Evolutionary conservation across 192 early-diverging fungal species (phyloP).

Genomic region (Hyaloraphidium curvatum): DNA sequence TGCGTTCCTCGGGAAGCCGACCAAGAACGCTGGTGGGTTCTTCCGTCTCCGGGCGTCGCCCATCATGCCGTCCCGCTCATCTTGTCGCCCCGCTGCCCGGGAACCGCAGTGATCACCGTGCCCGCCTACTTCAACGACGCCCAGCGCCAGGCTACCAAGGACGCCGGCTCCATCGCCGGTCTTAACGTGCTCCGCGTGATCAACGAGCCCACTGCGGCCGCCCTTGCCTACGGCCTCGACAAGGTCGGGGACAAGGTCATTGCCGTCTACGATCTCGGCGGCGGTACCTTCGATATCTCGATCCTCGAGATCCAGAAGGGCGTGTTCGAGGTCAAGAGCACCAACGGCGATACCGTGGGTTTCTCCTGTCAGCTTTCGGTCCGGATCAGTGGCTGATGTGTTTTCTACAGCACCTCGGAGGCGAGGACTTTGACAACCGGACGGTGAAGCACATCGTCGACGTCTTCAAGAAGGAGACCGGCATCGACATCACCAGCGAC

Average conservation of each 20-base stretch:
- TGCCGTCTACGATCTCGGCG: conserved; percentile 93
- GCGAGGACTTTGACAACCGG: conserved; percentile 43
- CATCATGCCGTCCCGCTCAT: too few species aligned
- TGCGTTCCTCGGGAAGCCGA: conserved; percentile 49
- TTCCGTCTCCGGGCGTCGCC: too few species aligned
- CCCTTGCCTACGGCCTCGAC: conserved; percentile 78
- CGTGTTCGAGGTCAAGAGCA: conserved; percentile 97
- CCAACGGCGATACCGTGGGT: conserved; percentile 77
- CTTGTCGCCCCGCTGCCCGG: conserved; percentile 1
- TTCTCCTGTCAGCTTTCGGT: conserved; percentile 15
- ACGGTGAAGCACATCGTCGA: conserved; percentile 61
- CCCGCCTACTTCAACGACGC: conserved; percentile 98
- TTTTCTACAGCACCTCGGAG: conserved; percentile 25
- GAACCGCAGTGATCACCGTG: conserved; percentile 60
- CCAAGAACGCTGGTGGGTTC: conserved; percentile 53
- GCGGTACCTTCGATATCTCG: conserved; percentile 99
- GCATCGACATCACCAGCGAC: conserved; percentile 67
- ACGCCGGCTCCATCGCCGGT: conserved; percentile 78
- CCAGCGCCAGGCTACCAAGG: conserved; percentile 91
- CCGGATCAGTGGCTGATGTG: conserved; percentile 24
- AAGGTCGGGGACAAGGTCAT: conserved; percentile 71
- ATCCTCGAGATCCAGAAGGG: conserved; percentile 95
- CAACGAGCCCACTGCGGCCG: conserved; percentile 91
- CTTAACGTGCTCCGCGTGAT: conserved; percentile 82
- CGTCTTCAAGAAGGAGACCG: conserved; percentile 82